These are phyloP conservation scores for Apiospora marii DNA, from an alignment of 2,329 filamentous ascomycete species.

Conservation along the genomic window DNA sequence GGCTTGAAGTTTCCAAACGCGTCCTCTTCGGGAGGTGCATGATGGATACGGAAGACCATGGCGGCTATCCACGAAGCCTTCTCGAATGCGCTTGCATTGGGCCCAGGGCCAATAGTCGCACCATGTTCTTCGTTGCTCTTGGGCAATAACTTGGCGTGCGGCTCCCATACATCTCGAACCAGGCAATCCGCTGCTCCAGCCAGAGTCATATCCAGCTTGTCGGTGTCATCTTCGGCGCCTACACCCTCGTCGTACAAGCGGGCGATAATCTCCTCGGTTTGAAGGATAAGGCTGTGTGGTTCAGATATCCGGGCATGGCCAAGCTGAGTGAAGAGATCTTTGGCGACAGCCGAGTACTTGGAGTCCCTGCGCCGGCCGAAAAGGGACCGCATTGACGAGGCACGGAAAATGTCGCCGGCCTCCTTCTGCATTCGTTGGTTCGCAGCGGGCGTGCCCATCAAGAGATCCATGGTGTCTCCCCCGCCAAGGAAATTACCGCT, in stretches of 20 bases:
- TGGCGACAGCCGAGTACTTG: slow-evolving; percentile 75
- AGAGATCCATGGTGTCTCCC: slow-evolving; percentile 57
- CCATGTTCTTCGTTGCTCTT: slow-evolving; percentile 60
- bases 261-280: slow-evolving; percentile 76
- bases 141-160: slow-evolving; percentile 58
- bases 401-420: slow-evolving; percentile 63
- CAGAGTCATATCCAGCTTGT: slow-evolving; percentile 63
- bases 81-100: slow-evolving; percentile 67
- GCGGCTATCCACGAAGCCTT: slow-evolving; percentile 83
- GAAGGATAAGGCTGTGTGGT: slow-evolving; percentile 73
- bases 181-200: slow-evolving; percentile 61
- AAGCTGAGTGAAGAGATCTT: slow-evolving; percentile 69
- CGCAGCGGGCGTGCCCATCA: slow-evolving; percentile 64
- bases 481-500: slow-evolving; percentile 34
- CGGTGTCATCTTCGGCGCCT: slow-evolving; percentile 61
- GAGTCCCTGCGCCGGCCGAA: slow-evolving; percentile 58
- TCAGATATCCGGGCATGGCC: slow-evolving; percentile 71
- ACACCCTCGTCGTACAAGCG: slow-evolving; percentile 70
- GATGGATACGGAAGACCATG: slow-evolving; percentile 80
- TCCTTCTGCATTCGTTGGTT: slow-evolving; percentile 61
- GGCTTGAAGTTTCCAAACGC: slow-evolving; percentile 46
- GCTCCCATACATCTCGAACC: slow-evolving; percentile 61
- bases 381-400: slow-evolving; percentile 56
- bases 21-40: slow-evolving; percentile 59
- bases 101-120: slow-evolving; percentile 71